A percentile compares a stretch with the other conserved stretches of the same genome.
Conservation (phyloP, 139 green algal genomes). For the Pseudopediastrum boryanum region DNA sequence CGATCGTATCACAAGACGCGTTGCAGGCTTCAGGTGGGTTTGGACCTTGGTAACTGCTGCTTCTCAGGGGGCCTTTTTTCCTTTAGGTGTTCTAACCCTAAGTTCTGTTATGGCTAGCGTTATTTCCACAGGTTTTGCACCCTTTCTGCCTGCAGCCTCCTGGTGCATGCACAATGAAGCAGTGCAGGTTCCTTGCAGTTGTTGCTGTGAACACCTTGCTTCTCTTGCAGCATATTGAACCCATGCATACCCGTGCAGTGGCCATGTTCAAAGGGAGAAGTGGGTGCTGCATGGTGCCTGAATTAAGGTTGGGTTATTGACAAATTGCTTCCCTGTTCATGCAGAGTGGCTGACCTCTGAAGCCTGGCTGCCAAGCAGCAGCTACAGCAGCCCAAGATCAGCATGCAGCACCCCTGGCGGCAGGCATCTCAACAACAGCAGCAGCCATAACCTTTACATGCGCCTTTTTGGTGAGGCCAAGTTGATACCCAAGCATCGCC, state of each 20-base stretch:
- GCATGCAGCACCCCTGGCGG: constrained; percentile 32
- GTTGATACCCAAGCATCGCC: neutral
- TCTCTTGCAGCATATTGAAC: neutral
- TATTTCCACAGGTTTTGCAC: too few relatives aligned
- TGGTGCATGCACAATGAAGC: too few relatives aligned
- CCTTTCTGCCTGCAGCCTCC: too few relatives aligned
- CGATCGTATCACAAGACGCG: too few relatives aligned
- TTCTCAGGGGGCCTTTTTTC: too few relatives aligned
- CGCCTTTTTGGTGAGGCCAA: neutral
- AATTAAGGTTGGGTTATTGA: neutral
- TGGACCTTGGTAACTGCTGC: too few relatives aligned
- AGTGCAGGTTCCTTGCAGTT: too few relatives aligned
- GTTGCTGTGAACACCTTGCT: neutral
- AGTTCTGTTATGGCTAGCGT: too few relatives aligned
- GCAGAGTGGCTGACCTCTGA: neutral
- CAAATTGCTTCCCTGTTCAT: neutral
- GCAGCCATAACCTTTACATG: constrained; percentile 12
- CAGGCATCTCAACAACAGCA: constrained; percentile 12
- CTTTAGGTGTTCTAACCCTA: too few relatives aligned
- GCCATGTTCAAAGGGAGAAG: too few relatives aligned
- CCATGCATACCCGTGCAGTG: neutral
- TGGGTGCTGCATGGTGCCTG: too few relatives aligned
- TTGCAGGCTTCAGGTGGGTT: too few relatives aligned
- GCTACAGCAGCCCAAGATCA: neutral
- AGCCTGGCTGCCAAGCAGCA: neutral